A percentile compares a stretch with the other conserved stretches of the same genome.
Conservation (phyloP, 495 filamentous ascomycete species). For the Darksidea phi region DNA sequence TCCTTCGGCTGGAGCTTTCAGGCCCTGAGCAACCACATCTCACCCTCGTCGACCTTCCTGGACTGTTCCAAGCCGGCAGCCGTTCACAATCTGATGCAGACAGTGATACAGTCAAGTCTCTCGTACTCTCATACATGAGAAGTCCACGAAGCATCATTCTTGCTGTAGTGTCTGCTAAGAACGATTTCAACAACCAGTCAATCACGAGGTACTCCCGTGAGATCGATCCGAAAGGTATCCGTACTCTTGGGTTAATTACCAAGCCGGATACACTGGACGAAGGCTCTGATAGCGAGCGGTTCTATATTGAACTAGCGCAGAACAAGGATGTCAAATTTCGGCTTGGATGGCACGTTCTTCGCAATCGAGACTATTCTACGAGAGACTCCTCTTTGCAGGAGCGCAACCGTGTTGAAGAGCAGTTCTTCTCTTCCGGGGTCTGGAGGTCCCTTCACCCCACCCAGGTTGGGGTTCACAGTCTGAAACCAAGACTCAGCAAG, state of each 20-base stretch:
- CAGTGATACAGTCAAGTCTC: slow-evolving; percentile 6
- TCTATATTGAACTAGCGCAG: slow-evolving; percentile 19
- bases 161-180: slow-evolving; percentile 58
- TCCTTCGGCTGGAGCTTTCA: slow-evolving; percentile 3
- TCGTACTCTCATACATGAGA: slow-evolving; percentile 22
- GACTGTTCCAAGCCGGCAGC: slow-evolving; percentile 7
- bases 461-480: not conserved
- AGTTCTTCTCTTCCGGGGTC: slow-evolving; percentile 1
- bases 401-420: slow-evolving; percentile 1
- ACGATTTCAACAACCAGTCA: slow-evolving; percentile 51
- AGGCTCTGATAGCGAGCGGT: slow-evolving; percentile 30
- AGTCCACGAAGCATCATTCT: slow-evolving; percentile 58
- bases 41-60: slow-evolving; percentile 30
- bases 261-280: slow-evolving; percentile 47
- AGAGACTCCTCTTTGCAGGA: not conserved
- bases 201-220: slow-evolving; percentile 26
- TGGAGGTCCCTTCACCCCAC: not conserved
- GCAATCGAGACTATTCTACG: not conserved
- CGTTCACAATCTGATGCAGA: slow-evolving; percentile 12
- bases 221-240: slow-evolving; percentile 47
- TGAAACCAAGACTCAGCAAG: slow-evolving; percentile 2
- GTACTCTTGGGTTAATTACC: slow-evolving; percentile 57
- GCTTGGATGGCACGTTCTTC: slow-evolving; percentile 23
- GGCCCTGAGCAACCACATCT: slow-evolving; percentile 8
- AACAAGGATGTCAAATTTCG: slow-evolving; percentile 18